phyloP scores from a whole-genome alignment of 2,329 filamentous ascomycete genomes.

The Colletotrichum sp. region DNA sequence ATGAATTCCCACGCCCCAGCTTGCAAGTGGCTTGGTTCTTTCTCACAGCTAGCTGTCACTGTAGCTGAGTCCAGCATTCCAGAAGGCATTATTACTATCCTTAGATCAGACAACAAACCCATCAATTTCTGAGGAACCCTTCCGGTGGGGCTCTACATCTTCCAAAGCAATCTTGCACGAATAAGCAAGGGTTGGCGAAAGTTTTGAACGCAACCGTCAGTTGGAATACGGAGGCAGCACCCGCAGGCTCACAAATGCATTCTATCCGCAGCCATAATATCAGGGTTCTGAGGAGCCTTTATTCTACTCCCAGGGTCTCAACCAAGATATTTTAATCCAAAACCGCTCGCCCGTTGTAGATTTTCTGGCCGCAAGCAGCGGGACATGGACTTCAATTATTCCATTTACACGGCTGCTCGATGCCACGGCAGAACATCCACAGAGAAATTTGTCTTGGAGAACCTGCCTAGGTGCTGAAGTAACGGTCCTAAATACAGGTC shows the following conservation, averaged over 20 bases:
- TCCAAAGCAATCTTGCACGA: neutral
- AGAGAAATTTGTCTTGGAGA: neutral
- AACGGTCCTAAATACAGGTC: neutral
- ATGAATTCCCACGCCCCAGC: neutral
- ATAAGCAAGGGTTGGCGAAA: neutral
- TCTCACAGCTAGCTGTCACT: neutral
- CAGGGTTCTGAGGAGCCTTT: neutral
- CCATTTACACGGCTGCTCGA: neutral
- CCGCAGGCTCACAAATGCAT: neutral
- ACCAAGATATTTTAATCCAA: neutral
- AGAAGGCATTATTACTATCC: neutral
- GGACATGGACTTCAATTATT: neutral
- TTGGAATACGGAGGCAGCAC: no score
- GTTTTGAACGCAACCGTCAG: neutral
- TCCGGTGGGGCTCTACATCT: neutral
- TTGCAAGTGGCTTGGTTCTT: neutral
- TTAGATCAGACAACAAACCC: neutral
- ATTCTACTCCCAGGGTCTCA: neutral
- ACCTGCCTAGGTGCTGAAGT: neutral
- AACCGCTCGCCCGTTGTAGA: neutral
- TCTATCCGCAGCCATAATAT: neutral
- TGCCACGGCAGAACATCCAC: neutral
- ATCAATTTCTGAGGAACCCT: neutral
- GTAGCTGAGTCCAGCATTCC: fast-evolving
- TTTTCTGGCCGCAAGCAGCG: neutral